Percentiles rank a stretch among this genome's conserved stretches.
These are phyloP conservation scores for Straminergon stramineum DNA, from an alignment of 225 moss, liverwort and hornwort genomes.

Conservation along the genomic window DNA sequence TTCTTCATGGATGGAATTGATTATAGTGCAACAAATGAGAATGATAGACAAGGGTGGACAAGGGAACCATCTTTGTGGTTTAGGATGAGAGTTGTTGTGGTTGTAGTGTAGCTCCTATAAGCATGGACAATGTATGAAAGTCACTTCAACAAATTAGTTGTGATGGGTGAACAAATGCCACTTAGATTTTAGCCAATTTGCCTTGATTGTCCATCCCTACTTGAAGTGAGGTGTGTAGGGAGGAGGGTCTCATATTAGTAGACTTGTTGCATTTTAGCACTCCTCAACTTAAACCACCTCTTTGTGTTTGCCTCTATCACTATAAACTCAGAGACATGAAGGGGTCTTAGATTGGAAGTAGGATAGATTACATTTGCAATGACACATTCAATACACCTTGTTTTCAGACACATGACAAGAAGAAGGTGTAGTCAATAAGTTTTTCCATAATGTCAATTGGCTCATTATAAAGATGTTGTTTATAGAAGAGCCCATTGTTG, in stretches of 20 bases:
- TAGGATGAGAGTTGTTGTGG: accelerated
- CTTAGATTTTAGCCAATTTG: no score
- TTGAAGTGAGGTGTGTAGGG: neutral
- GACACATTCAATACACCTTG: neutral
- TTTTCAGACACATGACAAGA: neutral
- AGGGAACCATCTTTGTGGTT: neutral
- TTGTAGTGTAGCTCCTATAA: neutral
- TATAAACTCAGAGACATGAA: accelerated
- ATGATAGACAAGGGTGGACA: neutral
- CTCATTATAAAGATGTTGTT: neutral
- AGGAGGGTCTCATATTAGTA: accelerated
- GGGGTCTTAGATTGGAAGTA: no score
- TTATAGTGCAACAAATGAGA: neutral
- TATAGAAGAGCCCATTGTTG: neutral
- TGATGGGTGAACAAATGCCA: no score
- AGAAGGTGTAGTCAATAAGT: neutral
- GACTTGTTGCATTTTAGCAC: neutral
- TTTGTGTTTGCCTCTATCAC: neutral
- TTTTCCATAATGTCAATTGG: neutral
- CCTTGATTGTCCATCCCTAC: no score
- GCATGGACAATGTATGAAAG: accelerated
- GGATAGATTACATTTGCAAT: accelerated
- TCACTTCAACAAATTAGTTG: neutral
- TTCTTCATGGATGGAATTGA: accelerated
- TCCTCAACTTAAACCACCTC: neutral